phyloP scores from a whole-genome alignment of 345 rosid species.

The Melastoma malabathricum region DNA sequence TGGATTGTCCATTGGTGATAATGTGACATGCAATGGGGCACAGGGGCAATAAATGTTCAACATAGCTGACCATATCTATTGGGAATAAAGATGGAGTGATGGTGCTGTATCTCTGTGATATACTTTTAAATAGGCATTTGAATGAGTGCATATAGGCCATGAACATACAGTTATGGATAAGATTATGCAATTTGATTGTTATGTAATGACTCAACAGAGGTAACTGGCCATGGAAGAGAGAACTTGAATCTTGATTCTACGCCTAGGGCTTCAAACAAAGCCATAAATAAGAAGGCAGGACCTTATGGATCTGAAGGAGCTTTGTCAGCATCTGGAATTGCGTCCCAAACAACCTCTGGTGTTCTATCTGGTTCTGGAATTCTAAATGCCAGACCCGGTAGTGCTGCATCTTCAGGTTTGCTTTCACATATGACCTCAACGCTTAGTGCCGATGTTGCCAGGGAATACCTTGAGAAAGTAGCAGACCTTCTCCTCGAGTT shows the following conservation, averaged over 20 bases:
- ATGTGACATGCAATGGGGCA: too few relatives aligned
- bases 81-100: too few relatives aligned
- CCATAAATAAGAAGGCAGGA: constrained; percentile 49
- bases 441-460: constrained; percentile 78
- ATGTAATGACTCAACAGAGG: constrained; percentile 46
- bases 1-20: too few relatives aligned
- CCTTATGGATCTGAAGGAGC: constrained; percentile 43
- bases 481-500: constrained; percentile 96
- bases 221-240: constrained; percentile 69
- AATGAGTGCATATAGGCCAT: background rate
- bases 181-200: background rate
- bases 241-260: constrained; percentile 56
- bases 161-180: background rate
- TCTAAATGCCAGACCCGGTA: constrained; percentile 90
- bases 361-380: constrained; percentile 96
- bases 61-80: too few relatives aligned
- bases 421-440: constrained; percentile 88
- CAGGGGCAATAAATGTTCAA: too few relatives aligned
- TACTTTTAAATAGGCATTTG: too few relatives aligned
- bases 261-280: constrained; percentile 47
- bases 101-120: too few relatives aligned
- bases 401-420: constrained; percentile 89
- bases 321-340: constrained; percentile 70
- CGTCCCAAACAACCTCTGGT: constrained; percentile 89
- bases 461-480: constrained; percentile 91